These are phyloP conservation scores for Dioszegia hungarica DNA, from an alignment of 768 basidiomycete species.

Conservation along the genomic window DNA sequence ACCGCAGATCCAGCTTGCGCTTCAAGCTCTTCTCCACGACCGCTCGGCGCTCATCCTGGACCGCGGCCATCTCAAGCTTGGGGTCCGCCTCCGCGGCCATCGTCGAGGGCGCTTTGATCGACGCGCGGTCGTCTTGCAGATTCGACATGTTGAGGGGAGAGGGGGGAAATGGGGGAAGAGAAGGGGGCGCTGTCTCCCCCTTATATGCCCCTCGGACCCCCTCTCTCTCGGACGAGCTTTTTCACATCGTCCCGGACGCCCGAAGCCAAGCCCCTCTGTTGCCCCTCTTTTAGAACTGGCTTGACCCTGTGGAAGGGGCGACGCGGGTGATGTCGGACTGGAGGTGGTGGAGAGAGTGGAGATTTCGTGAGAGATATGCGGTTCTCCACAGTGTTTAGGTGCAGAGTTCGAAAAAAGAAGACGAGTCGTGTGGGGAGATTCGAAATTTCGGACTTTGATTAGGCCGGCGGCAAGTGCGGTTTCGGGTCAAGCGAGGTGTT, in stretches of 20 bases:
- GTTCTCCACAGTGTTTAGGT: too few species aligned
- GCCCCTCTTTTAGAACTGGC: too few species aligned
- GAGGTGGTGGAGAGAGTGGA: too few species aligned
- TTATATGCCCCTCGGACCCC: neutral
- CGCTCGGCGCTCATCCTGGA: constrained; percentile 7
- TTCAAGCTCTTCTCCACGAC: constrained; percentile 40
- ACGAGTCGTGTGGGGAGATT: too few species aligned
- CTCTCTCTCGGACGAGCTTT: neutral
- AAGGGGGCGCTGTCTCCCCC: neutral
- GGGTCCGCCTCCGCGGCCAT: constrained; percentile 3
- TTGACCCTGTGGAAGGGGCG: too few species aligned
- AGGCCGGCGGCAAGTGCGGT: too few species aligned
- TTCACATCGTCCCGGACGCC: neutral
- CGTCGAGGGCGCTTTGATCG: neutral
- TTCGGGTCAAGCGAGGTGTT: too few species aligned
- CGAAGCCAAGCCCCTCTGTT: neutral
- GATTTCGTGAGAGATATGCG: too few species aligned
- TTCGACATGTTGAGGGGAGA: neutral
- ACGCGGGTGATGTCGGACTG: too few species aligned
- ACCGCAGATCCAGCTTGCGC: constrained; percentile 45
- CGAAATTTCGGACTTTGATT: too few species aligned
- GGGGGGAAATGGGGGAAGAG: neutral
- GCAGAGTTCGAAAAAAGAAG: too few species aligned
- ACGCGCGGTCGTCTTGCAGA: neutral
- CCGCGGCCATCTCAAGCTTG: neutral